Percentiles rank a stretch among this genome's conserved stretches.
These are phyloP conservation scores for Pittosporum tobira DNA, from an alignment of 129 eudicot species.

Conservation along the genomic window DNA sequence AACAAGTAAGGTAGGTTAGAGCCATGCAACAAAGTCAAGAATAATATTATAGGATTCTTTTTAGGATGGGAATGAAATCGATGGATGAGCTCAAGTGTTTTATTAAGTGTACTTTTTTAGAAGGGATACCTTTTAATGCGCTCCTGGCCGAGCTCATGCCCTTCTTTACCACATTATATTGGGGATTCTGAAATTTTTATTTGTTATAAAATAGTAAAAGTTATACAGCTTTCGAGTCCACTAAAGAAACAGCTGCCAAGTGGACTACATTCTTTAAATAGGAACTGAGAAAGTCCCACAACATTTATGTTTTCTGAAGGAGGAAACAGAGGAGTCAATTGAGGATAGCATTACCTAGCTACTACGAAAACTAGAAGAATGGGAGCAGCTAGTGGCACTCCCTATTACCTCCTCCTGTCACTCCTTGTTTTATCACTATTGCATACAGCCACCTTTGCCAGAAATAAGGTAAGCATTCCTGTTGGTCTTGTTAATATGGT, in stretches of 20 bases:
- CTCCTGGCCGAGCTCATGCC: too few relatives aligned
- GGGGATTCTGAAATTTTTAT: conserved; percentile 15
- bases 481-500: neutral
- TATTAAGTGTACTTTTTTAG: too few relatives aligned
- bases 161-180: neutral
- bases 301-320: conserved; percentile 12
- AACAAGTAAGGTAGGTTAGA: too few relatives aligned
- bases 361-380: conserved; percentile 20
- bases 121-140: too few relatives aligned
- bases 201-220: conserved; percentile 4
- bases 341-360: conserved; percentile 5
- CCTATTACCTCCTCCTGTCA: conserved; percentile 35
- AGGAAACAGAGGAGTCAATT: conserved; percentile 17
- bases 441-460: conserved; percentile 51
- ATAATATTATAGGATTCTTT: neutral
- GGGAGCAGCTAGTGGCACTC: conserved; percentile 30
- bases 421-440: conserved; percentile 39
- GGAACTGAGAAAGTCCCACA: conserved; percentile 23
- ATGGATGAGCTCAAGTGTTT: too few relatives aligned
- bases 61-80: neutral
- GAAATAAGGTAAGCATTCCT: conserved; percentile 59
- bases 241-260: conserved; percentile 19
- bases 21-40: too few relatives aligned
- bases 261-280: conserved; percentile 32
- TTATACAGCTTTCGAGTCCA: conserved; percentile 24